A percentile compares a stretch with the other conserved stretches of the same genome.
These are phyloP conservation scores for Rhodomyrtus psidioides DNA, from an alignment of 441 rosid species.

Conservation along the genomic window DNA sequence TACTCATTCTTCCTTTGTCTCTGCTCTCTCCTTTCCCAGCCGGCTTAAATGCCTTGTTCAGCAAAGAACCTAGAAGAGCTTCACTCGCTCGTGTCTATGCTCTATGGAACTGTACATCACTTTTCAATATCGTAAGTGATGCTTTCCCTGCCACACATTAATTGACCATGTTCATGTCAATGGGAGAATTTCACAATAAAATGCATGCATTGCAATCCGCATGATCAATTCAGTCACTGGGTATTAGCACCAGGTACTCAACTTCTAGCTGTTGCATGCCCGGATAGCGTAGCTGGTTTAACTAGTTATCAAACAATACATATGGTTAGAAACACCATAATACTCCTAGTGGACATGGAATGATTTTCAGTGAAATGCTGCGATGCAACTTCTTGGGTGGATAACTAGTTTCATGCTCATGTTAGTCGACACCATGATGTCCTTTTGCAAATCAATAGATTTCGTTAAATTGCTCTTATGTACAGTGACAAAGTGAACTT, in stretches of 20 bases:
- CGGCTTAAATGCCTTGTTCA: conserved; percentile 90
- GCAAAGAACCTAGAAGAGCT: conserved; percentile 91
- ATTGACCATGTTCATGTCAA: background rate
- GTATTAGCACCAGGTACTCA: background rate
- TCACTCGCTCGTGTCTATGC: conserved; percentile 86
- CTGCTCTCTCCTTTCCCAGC: conserved; percentile 94
- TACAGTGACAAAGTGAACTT: background rate
- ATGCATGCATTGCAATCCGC: background rate
- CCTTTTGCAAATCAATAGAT: background rate
- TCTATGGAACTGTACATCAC: conserved; percentile 85
- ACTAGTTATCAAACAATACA: background rate
- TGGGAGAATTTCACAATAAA: background rate
- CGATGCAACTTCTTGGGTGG: background rate
- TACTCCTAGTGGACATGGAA: background rate
- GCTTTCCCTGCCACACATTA: background rate
- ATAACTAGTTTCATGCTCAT: background rate
- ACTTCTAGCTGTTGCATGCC: background rate
- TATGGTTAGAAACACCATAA: background rate
- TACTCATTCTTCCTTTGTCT: conserved; percentile 91
- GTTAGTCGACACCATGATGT: background rate
- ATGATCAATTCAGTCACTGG: background rate
- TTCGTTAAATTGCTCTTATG: background rate
- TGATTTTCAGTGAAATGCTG: background rate
- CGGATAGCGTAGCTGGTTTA: background rate
- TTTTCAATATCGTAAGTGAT: conserved; percentile 78